Base-by-base conservation (phyloP, 768 basidiomycete species). In the Chalciporus pseudorubinellus region DNA sequence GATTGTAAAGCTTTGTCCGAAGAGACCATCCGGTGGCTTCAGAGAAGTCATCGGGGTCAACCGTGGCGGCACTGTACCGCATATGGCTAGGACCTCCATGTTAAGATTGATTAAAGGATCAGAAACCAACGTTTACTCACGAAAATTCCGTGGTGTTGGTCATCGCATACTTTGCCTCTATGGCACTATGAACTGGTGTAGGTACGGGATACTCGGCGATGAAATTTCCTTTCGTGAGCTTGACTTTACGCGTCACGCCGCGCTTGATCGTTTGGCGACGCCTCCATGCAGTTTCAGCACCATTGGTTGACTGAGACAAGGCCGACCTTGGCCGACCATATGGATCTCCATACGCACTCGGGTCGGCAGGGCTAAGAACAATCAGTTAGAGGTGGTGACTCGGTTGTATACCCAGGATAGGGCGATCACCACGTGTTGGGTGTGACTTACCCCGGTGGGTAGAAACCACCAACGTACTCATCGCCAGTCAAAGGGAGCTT, bases 31-130 rank as follows among this genome's bases (percentile, higher is more conserved):
- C 95, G 58, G 78, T 81, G 10, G 79, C 87, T 63, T 84, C 81
- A 9, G 73, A 72, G 64, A 94, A 95, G 56, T 94, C 91, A 64
- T 95, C 92, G 13, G 93, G 93, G 63, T 95, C 93, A 63, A 83
- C 84, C 1, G 91, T 94, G 16, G 91, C 92, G 16, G 93, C 94
- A 39, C 86, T 94, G 72, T 95, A 97, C 38, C 93, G 81, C 90
- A 97, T 92, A 70, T 97, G 92, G 3, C 78, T 81, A 28, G 16
- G 2, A 6, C 3, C 12, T 42, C 19, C 6, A 20, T 16, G 12
- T 51, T 3, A 44, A 18, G 24, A 21, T 2, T 22, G 45, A 31
- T 9, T 3, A 39, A 12, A 34, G 4, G 1, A 20, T 10, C 9
- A 18, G n/a, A 26, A 11, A 29, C 24, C 19, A 31, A 26, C 33